A percentile compares a stretch with the other conserved stretches of the same genome.
Conservation (phyloP, 805 yeast species). For the Yamadazyma tumulicola region DNA sequence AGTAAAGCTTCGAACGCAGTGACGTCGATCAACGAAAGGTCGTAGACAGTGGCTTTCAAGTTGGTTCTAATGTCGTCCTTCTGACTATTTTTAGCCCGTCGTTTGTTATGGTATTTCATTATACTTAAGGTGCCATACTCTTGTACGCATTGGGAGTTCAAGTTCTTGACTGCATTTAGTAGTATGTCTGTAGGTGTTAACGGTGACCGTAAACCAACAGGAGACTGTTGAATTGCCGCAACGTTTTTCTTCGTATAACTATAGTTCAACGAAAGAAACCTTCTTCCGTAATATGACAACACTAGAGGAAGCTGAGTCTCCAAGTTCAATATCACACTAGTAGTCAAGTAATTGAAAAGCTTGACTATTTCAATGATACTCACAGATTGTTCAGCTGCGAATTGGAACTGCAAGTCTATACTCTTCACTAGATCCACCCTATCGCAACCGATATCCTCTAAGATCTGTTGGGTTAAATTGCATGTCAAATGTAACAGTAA, state of each 20-base stretch:
- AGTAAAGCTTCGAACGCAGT: too few relatives aligned
- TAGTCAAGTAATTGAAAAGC: constrained; percentile 8
- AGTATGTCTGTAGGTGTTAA: too few relatives aligned
- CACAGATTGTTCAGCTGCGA: not conserved
- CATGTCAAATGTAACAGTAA: constrained; percentile 1
- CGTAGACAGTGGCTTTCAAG: not conserved
- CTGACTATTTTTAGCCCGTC: too few relatives aligned
- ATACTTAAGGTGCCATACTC: not conserved
- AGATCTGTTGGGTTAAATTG: not conserved
- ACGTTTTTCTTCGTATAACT: constrained; percentile 4
- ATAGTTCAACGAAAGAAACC: constrained; percentile 13
- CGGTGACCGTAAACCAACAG: too few relatives aligned
- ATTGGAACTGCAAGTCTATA: not conserved
- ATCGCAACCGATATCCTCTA: not conserved
- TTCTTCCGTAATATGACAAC: constrained; percentile 28
- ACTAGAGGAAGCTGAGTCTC: constrained; percentile 28
- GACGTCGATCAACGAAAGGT: not conserved
- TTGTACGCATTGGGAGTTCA: not conserved
- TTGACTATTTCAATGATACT: not conserved
- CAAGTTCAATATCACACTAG: constrained; percentile 22
- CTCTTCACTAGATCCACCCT: not conserved
- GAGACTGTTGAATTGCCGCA: constrained; percentile 3
- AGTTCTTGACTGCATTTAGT: not conserved
- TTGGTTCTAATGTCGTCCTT: too few relatives aligned
- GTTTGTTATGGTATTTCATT: not conserved